A percentile compares a stretch with the other conserved stretches of the same genome.
These are phyloP conservation scores for Xylariaceae sp. DNA, from an alignment of 2,329 filamentous ascomycete species.

Conservation along the genomic window DNA sequence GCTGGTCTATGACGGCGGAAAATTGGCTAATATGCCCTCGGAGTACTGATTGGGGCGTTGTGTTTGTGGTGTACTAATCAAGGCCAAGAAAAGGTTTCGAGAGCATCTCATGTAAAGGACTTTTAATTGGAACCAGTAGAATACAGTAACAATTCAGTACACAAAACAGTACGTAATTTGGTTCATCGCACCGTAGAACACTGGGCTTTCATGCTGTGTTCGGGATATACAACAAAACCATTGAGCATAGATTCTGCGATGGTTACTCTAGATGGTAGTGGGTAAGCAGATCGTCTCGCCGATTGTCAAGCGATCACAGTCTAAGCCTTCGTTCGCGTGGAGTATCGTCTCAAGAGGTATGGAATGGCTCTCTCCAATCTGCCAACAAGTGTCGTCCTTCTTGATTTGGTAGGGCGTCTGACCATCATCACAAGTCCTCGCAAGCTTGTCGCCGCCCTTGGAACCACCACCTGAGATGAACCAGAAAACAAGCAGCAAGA, in stretches of 20 bases:
- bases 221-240: background rate
- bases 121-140: too few species aligned
- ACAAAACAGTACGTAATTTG: too few species aligned
- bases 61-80: too few species aligned
- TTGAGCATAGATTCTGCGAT: constrained; percentile 10
- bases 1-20: constrained; percentile 29
- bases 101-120: too few species aligned
- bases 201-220: too few species aligned
- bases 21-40: constrained; percentile 23
- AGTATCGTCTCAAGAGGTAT: constrained; percentile 46
- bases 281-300: constrained; percentile 48
- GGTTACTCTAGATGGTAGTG: background rate
- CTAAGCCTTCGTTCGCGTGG: constrained; percentile 42
- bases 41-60: constrained; percentile 19
- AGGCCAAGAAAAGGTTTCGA: too few species aligned
- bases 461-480: constrained; percentile 38
- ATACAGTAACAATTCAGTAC: too few species aligned
- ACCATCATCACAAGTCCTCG: constrained; percentile 29
- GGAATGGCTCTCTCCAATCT: constrained; percentile 43
- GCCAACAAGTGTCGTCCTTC: constrained; percentile 53
- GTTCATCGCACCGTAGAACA: too few species aligned
- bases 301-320: constrained; percentile 45
- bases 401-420: constrained; percentile 39
- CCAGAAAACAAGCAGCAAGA: constrained; percentile 50
- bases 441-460: constrained; percentile 16